Conservation (phyloP, 495 filamentous ascomycete species). For the Halenospora varia region DNA sequence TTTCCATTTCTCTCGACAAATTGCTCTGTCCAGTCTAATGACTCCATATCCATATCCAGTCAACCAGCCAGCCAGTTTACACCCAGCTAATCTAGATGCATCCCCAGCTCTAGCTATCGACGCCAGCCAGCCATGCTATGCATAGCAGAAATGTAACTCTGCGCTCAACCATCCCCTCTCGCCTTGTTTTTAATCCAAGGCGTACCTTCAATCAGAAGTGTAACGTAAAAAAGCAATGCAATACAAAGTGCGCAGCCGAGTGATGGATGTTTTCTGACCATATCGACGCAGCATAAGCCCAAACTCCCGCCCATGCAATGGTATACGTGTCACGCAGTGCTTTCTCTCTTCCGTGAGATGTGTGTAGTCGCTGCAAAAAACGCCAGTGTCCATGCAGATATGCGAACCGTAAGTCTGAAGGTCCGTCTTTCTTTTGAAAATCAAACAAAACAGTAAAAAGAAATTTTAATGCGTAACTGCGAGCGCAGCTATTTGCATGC, state of each 20-base stretch:
- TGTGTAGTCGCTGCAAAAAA: background rate
- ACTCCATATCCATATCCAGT: too few species aligned
- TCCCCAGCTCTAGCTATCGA: too few species aligned
- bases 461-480: background rate
- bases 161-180: too few species aligned
- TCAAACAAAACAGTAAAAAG: background rate
- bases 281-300: background rate
- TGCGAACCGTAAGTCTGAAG: background rate
- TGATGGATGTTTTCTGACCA: background rate
- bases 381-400: background rate
- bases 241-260: background rate
- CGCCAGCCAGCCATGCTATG: too few species aligned
- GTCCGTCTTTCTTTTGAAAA: background rate
- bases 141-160: too few species aligned
- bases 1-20: too few species aligned
- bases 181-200: too few species aligned
- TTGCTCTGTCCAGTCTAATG: too few species aligned
- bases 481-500: background rate
- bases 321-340: background rate
- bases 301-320: background rate
- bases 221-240: background rate
- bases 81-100: too few species aligned
- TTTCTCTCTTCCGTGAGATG: background rate
- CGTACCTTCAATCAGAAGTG: too few species aligned
- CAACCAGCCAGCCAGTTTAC: too few species aligned